These are phyloP conservation scores for Syncephalastrum sp. DNA, from an alignment of 371 early-diverging fungal species.

Conservation along the genomic window DNA sequence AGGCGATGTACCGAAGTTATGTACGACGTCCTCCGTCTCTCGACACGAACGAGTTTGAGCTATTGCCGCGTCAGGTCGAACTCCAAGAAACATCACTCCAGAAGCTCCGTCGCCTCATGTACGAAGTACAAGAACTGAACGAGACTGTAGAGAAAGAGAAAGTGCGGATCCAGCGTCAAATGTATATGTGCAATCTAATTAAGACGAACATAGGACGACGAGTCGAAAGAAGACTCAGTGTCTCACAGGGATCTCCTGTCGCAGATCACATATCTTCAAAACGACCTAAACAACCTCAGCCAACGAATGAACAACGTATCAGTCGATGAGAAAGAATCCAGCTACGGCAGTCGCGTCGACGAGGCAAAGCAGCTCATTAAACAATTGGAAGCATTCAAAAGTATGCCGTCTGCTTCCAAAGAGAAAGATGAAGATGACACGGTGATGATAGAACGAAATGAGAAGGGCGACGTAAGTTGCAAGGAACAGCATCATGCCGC, in stretches of 20 bases:
- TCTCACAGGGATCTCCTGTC: slow-evolving; percentile 62
- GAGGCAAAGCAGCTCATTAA: slow-evolving; percentile 63
- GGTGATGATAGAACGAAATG: slow-evolving; percentile 22
- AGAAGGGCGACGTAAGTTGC: slow-evolving; percentile 43
- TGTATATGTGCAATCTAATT: not conserved
- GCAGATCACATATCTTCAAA: slow-evolving; percentile 66
- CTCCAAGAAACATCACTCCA: slow-evolving; percentile 75
- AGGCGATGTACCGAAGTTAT: slow-evolving; percentile 65
- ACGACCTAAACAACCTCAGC: slow-evolving; percentile 63
- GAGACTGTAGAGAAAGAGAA: slow-evolving; percentile 66
- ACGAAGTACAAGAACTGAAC: slow-evolving; percentile 79
- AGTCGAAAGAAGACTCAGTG: slow-evolving; percentile 9
- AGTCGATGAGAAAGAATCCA: slow-evolving; percentile 26
- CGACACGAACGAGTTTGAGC: slow-evolving; percentile 65
- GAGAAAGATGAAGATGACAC: slow-evolving; percentile 22
- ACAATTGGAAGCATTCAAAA: slow-evolving; percentile 66
- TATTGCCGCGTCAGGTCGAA: slow-evolving; percentile 54
- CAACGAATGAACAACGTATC: slow-evolving; percentile 18
- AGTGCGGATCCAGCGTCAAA: slow-evolving; percentile 17
- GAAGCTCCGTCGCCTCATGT: slow-evolving; percentile 75
- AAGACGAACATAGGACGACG: not conserved
- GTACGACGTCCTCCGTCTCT: slow-evolving; percentile 56
- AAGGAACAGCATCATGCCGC: not conserved
- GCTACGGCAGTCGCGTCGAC: slow-evolving; percentile 40
- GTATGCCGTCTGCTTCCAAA: slow-evolving; percentile 14